A percentile compares a stretch with the other conserved stretches of the same genome.
Evolutionary conservation across 2,329 filamentous ascomycete species (phyloP).

Genomic region (Penicillium olsonii): DNA sequence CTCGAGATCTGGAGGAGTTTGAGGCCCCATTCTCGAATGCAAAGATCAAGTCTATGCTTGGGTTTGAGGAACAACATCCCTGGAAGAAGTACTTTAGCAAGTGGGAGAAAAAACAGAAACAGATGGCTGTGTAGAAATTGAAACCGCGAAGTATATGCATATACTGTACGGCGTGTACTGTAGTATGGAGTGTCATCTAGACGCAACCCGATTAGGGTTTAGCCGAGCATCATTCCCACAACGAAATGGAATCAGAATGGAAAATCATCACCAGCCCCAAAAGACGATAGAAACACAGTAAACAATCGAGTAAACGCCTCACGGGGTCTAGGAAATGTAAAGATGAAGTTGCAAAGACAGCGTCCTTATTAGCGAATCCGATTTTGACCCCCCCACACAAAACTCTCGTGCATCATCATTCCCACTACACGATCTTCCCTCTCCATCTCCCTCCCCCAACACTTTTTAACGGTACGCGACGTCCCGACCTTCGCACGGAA

Average conservation of each 20-base stretch:
- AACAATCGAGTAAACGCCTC: not conserved
- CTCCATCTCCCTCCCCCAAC: constrained; percentile 12
- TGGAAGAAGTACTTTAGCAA: constrained; percentile 20
- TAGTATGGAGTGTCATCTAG: too few relatives aligned
- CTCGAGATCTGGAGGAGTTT: constrained; percentile 57
- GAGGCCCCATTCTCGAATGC: constrained; percentile 63
- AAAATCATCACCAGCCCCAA: not conserved
- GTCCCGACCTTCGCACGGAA: not conserved
- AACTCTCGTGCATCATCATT: constrained; percentile 25
- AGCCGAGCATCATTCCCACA: constrained; percentile 38
- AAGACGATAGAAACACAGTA: not conserved
- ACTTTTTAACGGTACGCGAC: constrained; percentile 14
- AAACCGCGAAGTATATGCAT: too few relatives aligned
- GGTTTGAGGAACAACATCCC: constrained; percentile 59
- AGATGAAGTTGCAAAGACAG: not conserved
- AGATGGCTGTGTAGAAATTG: not conserved
- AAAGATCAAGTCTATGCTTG: constrained; percentile 60
- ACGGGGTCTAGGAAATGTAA: not conserved
- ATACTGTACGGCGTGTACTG: too few relatives aligned
- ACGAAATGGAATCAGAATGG: constrained; percentile 8
- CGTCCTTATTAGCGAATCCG: constrained; percentile 26
- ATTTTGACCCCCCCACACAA: constrained; percentile 30
- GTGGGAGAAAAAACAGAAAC: constrained; percentile 17
- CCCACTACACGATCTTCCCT: constrained; percentile 15
- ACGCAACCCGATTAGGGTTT: constrained; percentile 38